phyloP scores from a whole-genome alignment of 2,329 filamentous ascomycete genomes.

The Xylariaceae sp. region DNA sequence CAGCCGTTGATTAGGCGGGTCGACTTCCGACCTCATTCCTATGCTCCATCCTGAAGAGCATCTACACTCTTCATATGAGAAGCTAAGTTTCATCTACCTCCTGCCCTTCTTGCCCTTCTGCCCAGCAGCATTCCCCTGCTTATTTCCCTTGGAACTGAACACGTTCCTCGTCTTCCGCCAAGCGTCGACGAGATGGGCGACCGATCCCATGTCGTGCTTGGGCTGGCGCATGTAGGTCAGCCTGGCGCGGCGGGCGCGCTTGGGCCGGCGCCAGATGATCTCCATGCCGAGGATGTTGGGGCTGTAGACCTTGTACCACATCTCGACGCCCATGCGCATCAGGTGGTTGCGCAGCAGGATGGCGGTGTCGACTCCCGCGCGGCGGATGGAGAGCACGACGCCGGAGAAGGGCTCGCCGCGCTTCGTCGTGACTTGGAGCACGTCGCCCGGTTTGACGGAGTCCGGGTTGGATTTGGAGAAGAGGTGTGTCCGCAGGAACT shows the following conservation, averaged over 20 bases:
- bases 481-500: constrained; percentile 73
- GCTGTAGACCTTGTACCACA: constrained; percentile 95
- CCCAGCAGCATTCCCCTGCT: constrained; percentile 2
- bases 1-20: background rate
- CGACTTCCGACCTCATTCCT: background rate
- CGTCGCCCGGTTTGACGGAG: constrained; percentile 78
- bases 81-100: constrained; percentile 2
- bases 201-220: constrained; percentile 81
- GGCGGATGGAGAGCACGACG: constrained; percentile 80
- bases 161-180: constrained; percentile 45
- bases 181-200: constrained; percentile 72
- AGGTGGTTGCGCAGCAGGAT: constrained; percentile 83
- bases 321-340: constrained; percentile 84
- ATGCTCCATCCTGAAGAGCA: background rate
- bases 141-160: constrained; percentile 30
- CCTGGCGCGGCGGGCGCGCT: constrained; percentile 80
- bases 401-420: constrained; percentile 83
- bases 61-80: background rate
- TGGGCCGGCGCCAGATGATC: constrained; percentile 80
- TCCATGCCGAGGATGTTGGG: constrained; percentile 88
- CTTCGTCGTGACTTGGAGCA: constrained; percentile 82
- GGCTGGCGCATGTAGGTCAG: constrained; percentile 89
- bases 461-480: constrained; percentile 77
- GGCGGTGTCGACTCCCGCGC: constrained; percentile 83
- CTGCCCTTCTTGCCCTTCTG: constrained; percentile 6